phyloP scores from a whole-genome alignment of 1,139 yeast species.

The Hemisphaericaspora xylofermentans region DNA sequence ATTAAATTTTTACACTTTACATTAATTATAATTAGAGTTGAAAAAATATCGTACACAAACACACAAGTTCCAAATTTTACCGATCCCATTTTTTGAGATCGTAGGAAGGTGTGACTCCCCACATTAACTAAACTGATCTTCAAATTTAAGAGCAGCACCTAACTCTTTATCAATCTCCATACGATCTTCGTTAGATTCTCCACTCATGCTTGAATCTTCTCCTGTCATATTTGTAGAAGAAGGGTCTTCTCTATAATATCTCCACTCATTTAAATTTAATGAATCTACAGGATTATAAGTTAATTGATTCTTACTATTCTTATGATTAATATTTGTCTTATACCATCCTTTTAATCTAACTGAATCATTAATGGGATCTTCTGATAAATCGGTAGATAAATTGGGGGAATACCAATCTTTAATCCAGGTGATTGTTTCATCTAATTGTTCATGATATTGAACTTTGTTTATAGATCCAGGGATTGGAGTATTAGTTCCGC shows the following conservation, averaged over 20 bases:
- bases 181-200: conserved; percentile 3
- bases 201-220: background rate
- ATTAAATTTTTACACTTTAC: no score
- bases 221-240: background rate
- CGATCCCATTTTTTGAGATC: no score
- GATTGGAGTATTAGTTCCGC: conserved; percentile 18
- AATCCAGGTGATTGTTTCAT: conserved; percentile 39
- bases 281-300: conserved; percentile 24
- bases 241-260: conserved; percentile 18
- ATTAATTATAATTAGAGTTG: no score
- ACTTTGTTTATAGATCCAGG: conserved; percentile 11
- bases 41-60: no score
- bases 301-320: conserved; percentile 13
- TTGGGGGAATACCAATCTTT: conserved; percentile 43
- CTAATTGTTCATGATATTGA: conserved; percentile 23
- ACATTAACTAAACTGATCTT: conserved; percentile 2
- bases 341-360: conserved; percentile 41
- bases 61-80: no score
- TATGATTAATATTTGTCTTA: conserved; percentile 25
- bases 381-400: conserved; percentile 26
- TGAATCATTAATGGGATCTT: conserved; percentile 19
- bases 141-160: conserved; percentile 10
- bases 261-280: conserved; percentile 31
- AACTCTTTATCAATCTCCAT: conserved; percentile 6
- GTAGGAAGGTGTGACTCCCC: no score